A percentile compares a stretch with the other conserved stretches of the same genome.
phyloP scores from a whole-genome alignment of 805 yeast genomes.

The Candida ortonii region DNA sequence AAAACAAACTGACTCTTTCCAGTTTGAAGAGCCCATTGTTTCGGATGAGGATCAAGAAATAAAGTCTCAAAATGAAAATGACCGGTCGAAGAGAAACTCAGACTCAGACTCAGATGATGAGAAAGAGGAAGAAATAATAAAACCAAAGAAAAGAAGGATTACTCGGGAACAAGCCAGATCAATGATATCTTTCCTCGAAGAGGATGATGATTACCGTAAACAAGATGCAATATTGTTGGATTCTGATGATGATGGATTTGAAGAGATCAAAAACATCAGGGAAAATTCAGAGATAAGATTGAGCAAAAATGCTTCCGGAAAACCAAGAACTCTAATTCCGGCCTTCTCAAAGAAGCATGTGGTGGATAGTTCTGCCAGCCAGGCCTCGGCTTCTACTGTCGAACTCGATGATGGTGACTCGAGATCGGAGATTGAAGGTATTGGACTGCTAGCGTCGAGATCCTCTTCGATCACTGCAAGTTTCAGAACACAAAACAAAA shows the following conservation, averaged over 20 bases:
- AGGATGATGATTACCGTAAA: conserved; percentile 25
- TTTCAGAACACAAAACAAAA: conserved; percentile 22
- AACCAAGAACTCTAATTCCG: too few species aligned
- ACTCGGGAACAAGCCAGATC: conserved; percentile 26
- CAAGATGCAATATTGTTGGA: conserved; percentile 35
- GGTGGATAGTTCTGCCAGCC: too few species aligned
- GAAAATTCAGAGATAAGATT: conserved; percentile 55
- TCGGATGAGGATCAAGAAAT: conserved; percentile 27
- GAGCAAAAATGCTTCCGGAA: too few species aligned
- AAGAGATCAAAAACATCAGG: conserved; percentile 41
- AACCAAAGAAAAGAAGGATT: conserved; percentile 34
- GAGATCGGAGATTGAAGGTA: conserved; percentile 17
- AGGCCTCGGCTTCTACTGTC: too few species aligned
- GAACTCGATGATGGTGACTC: conserved; percentile 7
- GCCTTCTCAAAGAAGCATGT: too few species aligned
- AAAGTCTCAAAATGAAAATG: conserved; percentile 27
- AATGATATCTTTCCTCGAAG: conserved; percentile 27
- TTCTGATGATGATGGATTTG: conserved; percentile 33
- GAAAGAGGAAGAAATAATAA: conserved; percentile 16
- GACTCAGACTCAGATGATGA: conserved; percentile 25
- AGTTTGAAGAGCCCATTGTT: conserved; percentile 32
- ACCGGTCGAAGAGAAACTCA: conserved; percentile 5
- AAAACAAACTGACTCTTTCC: conserved; percentile 11
- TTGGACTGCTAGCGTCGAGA: conserved; percentile 25
- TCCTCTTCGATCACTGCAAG: conserved; percentile 30